phyloP scores from a whole-genome alignment of 495 filamentous ascomycete genomes.

The Neurospora pannonica region DNA sequence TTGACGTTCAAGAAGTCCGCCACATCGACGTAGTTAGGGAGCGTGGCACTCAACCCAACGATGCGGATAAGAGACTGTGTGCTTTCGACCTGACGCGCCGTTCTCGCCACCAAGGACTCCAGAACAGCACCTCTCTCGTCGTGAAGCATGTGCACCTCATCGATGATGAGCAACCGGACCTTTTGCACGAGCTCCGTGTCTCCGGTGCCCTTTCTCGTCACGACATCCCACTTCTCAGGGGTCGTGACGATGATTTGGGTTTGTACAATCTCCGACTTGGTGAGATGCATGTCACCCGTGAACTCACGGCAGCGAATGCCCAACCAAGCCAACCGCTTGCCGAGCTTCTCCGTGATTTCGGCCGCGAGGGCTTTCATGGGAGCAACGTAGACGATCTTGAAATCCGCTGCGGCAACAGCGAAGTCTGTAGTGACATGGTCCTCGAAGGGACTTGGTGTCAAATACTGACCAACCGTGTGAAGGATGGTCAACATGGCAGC shows the following conservation, averaged over 20 bases:
- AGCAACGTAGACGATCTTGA: conserved; percentile 97
- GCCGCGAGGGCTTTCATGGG: conserved; percentile 97
- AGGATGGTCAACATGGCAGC: conserved; percentile 95
- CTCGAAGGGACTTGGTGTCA: conserved; percentile 65
- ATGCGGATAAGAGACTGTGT: conserved; percentile 96
- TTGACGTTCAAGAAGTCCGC: conserved; percentile 96
- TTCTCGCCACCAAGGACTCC: conserved; percentile 89
- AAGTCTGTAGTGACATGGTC: conserved; percentile 67
- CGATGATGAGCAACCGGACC: conserved; percentile 90
- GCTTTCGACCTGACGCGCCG: conserved; percentile 92
- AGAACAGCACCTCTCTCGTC: conserved; percentile 94
- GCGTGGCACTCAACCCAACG: conserved; percentile 85
- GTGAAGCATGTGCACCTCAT: conserved; percentile 99
- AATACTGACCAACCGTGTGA: conserved; percentile 79
- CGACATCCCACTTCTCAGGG: conserved; percentile 98
- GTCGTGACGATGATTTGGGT: conserved; percentile 99
- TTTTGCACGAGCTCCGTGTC: conserved; percentile 98
- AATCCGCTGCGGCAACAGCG: conserved; percentile 68
- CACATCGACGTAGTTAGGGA: conserved; percentile 94
- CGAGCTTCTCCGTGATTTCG: conserved; percentile 90
- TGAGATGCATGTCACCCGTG: conserved; percentile 97
- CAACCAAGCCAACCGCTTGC: conserved; percentile 89
- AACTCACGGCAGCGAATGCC: conserved; percentile 82
- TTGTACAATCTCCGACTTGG: conserved; percentile 87
- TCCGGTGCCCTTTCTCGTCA: conserved; percentile 91